Evolutionary conservation across 768 basidiomycete species (phyloP), one percentile per base, ranked within the genome.

Genomic region (Mrakia frigida): DNA sequence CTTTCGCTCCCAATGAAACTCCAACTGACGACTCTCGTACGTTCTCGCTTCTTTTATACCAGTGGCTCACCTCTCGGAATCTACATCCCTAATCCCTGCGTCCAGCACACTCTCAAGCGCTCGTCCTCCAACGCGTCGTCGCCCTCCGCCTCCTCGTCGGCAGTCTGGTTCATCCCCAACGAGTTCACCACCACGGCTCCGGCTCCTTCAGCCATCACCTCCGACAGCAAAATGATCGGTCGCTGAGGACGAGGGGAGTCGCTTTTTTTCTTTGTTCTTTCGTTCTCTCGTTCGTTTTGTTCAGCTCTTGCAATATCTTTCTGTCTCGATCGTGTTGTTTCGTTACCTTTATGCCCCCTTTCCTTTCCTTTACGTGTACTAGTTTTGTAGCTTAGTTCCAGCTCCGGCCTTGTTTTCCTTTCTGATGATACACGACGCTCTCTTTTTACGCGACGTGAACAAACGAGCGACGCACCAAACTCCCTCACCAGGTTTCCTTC

Each of bases 41-140:
- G 4, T 39, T 25, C 39, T 18, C 6, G 2, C 25, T 23, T 25
- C 23, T 41, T 41, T 21, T 6, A 14, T 35, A 5, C 4, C 37
- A 68, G 65, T n/a, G 65, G 65, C 35, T 68, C 65, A 21, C 37
- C 65, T 21, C 65, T 68, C 35, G 65, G 65, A 18, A n/a, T 68
- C 16, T 39, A 39, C 21, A 68, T 68, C 37, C 65, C 65, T 23
- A 39, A 25, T 18, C 65, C 65, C 35, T 68, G 65, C 65, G 37
- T 25, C 23, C 65, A 35, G 25, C 65, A 39, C 65, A 23, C 65
- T 41, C 65, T 39, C 35, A 18, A 25, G 21, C 35, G 65, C 35
- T 25, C 35, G 33, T 11, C 65, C 65, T 37, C 35, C 21, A 18
- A 18, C 65, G 65, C 65, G 35, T 25, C 35, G 65, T n/a, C 65